These are phyloP conservation scores for Aegilops longissima DNA, from an alignment of 176 grass and related monocot species.

Conservation along the genomic window DNA sequence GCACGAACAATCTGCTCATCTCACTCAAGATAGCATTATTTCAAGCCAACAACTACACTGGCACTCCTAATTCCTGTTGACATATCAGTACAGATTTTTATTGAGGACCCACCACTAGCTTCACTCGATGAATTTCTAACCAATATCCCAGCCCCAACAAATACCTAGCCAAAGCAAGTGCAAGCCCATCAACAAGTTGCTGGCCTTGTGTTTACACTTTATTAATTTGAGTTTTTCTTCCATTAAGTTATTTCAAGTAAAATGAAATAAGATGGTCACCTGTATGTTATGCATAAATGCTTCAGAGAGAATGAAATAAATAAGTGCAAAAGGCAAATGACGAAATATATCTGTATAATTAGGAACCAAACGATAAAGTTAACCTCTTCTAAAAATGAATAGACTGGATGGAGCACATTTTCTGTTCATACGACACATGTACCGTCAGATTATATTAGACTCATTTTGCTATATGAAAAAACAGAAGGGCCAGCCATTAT, in stretches of 20 bases:
- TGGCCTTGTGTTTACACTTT: neutral
- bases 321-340: neutral
- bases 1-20: neutral
- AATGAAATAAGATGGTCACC: neutral
- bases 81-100: neutral
- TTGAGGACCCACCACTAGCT: neutral
- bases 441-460: neutral
- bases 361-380: neutral
- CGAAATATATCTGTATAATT: neutral
- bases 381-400: neutral
- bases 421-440: neutral
- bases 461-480: conserved; percentile 10
- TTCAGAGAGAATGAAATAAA: neutral
- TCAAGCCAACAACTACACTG: neutral
- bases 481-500: neutral
- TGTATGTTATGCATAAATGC: conserved; percentile 1
- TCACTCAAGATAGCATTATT: conserved; percentile 1
- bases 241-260: neutral
- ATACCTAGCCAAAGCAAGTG: neutral
- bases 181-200: neutral
- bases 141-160: neutral
- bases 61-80: neutral
- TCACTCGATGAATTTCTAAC: conserved; percentile 2
- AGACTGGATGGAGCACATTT: neutral
- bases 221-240: neutral